Percentiles rank a stretch among this genome's conserved stretches.
These are phyloP conservation scores for Cladosporium sp. DNA, from an alignment of 2,329 filamentous ascomycete genomes.

Conservation along the genomic window DNA sequence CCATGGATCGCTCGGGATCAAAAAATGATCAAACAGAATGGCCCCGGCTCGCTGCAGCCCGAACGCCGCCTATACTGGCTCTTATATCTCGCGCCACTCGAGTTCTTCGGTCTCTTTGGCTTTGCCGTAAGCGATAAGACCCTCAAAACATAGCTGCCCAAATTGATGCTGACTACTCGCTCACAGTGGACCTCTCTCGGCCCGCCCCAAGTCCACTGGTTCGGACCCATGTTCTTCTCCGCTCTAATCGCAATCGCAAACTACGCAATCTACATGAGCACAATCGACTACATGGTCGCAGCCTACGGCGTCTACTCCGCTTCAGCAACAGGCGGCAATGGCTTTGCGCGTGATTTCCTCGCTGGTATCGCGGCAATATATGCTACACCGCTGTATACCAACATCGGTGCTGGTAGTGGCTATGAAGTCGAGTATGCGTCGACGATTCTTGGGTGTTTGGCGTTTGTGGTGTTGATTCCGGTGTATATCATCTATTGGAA, in stretches of 20 bases:
- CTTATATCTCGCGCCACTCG: constrained; percentile 47
- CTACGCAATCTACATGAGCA: constrained; percentile 31
- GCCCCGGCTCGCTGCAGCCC: constrained; percentile 45
- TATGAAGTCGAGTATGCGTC: constrained; percentile 44
- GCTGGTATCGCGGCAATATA: constrained; percentile 68
- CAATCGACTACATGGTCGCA: constrained; percentile 61
- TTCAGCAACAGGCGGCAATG: constrained; percentile 71
- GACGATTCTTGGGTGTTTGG: constrained; percentile 49
- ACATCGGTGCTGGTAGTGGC: constrained; percentile 20
- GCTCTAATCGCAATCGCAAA: constrained; percentile 69
- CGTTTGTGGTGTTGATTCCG: constrained; percentile 49
- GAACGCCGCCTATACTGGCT: constrained; percentile 31
- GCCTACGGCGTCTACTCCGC: constrained; percentile 69
- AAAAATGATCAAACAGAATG: constrained; percentile 61
- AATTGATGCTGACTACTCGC: no score
- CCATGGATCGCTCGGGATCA: constrained; percentile 51
- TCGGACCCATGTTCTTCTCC: constrained; percentile 62
- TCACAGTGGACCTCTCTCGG: constrained; percentile 63
- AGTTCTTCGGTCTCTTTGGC: constrained; percentile 59
- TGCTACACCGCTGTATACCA: constrained; percentile 50
- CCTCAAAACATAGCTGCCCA: no score
- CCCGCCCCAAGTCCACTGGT: constrained; percentile 56
- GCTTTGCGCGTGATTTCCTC: constrained; percentile 68
- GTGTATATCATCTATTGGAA: constrained; percentile 54
- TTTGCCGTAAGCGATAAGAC: constrained; percentile 56